These are phyloP conservation scores for Aspergillus felis DNA, from an alignment of 2,329 filamentous ascomycete genomes.

Conservation along the genomic window DNA sequence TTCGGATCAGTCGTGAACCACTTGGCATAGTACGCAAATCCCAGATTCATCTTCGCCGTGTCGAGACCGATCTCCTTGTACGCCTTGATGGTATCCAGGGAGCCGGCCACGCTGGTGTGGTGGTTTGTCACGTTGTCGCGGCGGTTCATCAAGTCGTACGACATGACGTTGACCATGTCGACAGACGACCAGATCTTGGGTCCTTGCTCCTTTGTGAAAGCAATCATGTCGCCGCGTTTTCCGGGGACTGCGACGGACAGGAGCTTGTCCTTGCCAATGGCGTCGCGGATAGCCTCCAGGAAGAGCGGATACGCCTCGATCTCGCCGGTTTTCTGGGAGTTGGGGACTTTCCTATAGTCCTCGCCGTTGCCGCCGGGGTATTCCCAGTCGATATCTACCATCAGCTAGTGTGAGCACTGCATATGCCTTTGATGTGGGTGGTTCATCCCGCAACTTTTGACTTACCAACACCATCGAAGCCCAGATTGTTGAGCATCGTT, in stretches of 20 bases:
- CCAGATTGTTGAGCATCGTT: slow-evolving; percentile 57
- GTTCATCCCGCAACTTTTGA: neutral
- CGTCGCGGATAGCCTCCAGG: slow-evolving; percentile 54
- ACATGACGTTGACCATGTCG: slow-evolving; percentile 69
- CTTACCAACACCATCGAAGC: slow-evolving; percentile 62
- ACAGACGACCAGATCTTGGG: slow-evolving; percentile 57
- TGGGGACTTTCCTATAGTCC: slow-evolving; percentile 63
- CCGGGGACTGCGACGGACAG: slow-evolving; percentile 67
- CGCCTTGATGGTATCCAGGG: slow-evolving; percentile 52
- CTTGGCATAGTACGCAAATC: slow-evolving; percentile 67
- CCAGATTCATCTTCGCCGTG: slow-evolving; percentile 57
- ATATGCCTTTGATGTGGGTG: neutral
- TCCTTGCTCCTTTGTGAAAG: slow-evolving; percentile 56
- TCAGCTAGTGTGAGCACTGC: slow-evolving; percentile 11
- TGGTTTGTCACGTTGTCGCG: slow-evolving; percentile 62
- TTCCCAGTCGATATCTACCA: slow-evolving; percentile 64
- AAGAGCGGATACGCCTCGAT: slow-evolving; percentile 60
- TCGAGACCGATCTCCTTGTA: slow-evolving; percentile 58
- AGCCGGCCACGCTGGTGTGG: slow-evolving; percentile 59
- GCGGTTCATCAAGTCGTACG: slow-evolving; percentile 68
- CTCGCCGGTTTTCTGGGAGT: slow-evolving; percentile 56
- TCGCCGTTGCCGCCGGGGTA: slow-evolving; percentile 61
- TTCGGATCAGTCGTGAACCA: slow-evolving; percentile 57
- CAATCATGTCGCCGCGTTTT: slow-evolving; percentile 61
- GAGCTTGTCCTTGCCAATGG: slow-evolving; percentile 55